Conservation (phyloP, 2,329 filamentous ascomycete species). For the Aspergillus sergii region DNA sequence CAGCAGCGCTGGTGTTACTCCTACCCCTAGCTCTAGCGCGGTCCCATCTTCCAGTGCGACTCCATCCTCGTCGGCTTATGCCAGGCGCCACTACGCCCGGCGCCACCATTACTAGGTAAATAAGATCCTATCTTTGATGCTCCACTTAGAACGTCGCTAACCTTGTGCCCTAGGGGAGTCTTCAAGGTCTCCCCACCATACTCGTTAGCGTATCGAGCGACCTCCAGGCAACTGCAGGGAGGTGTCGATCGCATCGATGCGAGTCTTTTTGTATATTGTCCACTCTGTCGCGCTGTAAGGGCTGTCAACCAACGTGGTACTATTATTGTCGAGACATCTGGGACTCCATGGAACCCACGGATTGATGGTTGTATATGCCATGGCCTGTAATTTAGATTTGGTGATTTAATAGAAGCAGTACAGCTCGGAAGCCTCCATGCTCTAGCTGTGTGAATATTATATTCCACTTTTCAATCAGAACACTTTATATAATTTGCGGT, state of each 20-base stretch:
- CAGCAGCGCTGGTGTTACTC: conserved; percentile 4
- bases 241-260: background rate
- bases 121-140: too few species aligned
- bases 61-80: conserved; percentile 10
- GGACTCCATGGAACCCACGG: too few species aligned
- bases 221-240: background rate
- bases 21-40: conserved; percentile 7
- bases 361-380: background rate
- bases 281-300: background rate
- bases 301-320: background rate
- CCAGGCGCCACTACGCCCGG: conserved; percentile 9
- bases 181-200: background rate
- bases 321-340: background rate
- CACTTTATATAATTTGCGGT: background rate
- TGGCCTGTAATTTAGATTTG: background rate
- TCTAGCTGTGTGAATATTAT: background rate
- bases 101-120: background rate
- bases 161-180: background rate
- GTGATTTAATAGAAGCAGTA: background rate
- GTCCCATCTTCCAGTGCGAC: conserved; percentile 8
- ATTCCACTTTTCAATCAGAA: too few species aligned
- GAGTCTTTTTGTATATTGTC: background rate
- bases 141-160: too few species aligned
- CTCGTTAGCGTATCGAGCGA: background rate
- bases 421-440: background rate